Evolutionary conservation across 2,329 filamentous ascomycete genomes (phyloP), one percentile per base, ranked within the genome.

Genomic region (Pestalotiopsis sp.): DNA sequence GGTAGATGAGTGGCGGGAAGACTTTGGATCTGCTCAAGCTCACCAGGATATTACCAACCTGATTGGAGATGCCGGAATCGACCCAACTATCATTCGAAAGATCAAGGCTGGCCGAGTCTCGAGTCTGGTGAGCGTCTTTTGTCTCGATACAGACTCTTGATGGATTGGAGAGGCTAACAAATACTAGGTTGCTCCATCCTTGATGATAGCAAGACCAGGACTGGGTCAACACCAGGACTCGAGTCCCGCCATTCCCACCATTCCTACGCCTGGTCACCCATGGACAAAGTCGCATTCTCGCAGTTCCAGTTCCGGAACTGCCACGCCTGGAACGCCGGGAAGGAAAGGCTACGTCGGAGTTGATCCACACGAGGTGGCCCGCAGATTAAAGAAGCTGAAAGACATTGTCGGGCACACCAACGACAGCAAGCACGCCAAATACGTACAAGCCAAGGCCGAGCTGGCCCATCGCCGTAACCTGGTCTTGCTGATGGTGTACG

Each of bases 31-130:
- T 11, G 63, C 69, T 13, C 23, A 71, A 20, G 14, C 17, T 25
- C 58, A 65, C 41, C 65, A 71, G 39, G 70, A 71, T 38, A 52
- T 71, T 7, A 59, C 62, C 14, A 56, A 70, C 45, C 12, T 71
- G 7, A 71, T 71, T 11, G 69, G 69, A 13, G 70, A 70, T 25
- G 67, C 68, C 2, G 70, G 70, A 7, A 70, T 71, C 36, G 70
- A 71, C 20, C 27, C 69, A 9, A 64, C 62, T 13, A 69, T 65
- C 14, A 67, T 71, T 27, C 57, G 57, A n/a, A 70, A 61, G 27
- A 39, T 70, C 25, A 67, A 62, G 49, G 25, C 64, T 23, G 67
- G 65, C 31, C 23, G 59, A 45, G 65, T 66, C 45, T 63, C 61
- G 41, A 71, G 49, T 52, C 31, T 57, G 56, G 65, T 61, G 20